A percentile compares a stretch with the other conserved stretches of the same genome.
Evolutionary conservation across 768 basidiomycete genomes (phyloP).

Genomic region (Termitomyces sp.): DNA sequence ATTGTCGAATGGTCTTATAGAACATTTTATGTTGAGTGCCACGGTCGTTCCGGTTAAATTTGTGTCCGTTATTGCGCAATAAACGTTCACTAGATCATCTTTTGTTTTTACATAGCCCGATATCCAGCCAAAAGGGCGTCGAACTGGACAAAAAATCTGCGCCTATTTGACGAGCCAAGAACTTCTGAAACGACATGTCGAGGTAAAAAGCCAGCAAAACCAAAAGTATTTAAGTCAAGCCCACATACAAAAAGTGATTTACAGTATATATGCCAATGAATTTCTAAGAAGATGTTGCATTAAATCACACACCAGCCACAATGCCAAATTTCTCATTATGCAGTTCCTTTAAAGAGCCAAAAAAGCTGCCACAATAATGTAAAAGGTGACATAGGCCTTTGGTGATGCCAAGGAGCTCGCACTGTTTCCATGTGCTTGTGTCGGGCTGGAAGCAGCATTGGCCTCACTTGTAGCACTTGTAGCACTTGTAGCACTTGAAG

Average conservation of each 20-base stretch:
- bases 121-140: background rate
- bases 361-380: constrained; percentile 40
- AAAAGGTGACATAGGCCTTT: constrained; percentile 40
- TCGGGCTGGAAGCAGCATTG: constrained; percentile 15
- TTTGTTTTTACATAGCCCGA: background rate
- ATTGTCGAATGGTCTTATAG: too few relatives aligned
- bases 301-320: constrained; percentile 14
- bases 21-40: too few relatives aligned
- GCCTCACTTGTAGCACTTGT: constrained; percentile 14
- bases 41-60: too few relatives aligned
- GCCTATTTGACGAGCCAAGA: constrained; percentile 3
- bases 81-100: too few relatives aligned
- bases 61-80: too few relatives aligned
- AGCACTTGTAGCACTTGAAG: constrained; percentile 12
- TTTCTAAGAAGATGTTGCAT: constrained; percentile 20
- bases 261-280: constrained; percentile 25
- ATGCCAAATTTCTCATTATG: background rate
- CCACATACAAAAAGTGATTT: constrained; percentile 1
- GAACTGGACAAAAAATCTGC: constrained; percentile 4
- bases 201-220: constrained; percentile 17
- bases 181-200: constrained; percentile 9
- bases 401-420: constrained; percentile 45
- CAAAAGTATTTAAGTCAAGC: constrained; percentile 15
- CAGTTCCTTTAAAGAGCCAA: constrained; percentile 40
- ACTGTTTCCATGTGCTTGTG: constrained; percentile 41